These are phyloP conservation scores for Beauveria varroae DNA, from an alignment of 2,329 filamentous ascomycete species.

Conservation along the genomic window DNA sequence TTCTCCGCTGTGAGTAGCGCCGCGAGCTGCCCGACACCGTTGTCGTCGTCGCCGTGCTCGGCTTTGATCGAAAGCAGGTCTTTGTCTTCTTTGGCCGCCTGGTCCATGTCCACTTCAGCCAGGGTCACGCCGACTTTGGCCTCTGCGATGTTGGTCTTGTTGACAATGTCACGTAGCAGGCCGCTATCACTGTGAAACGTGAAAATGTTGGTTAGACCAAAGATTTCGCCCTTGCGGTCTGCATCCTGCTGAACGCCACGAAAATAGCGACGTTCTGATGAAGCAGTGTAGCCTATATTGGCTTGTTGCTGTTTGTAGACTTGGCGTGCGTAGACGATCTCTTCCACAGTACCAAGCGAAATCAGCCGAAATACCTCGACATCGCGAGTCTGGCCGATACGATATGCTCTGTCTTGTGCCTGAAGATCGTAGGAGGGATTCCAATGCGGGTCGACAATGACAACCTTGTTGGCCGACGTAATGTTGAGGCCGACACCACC, in stretches of 20 bases:
- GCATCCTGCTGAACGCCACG: slow-evolving; percentile 83
- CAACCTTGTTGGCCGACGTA: slow-evolving; percentile 94
- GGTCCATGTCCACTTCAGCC: slow-evolving; percentile 65
- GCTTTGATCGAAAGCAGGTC: slow-evolving; percentile 34
- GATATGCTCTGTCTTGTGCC: slow-evolving; percentile 91
- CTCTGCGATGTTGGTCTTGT: slow-evolving; percentile 96
- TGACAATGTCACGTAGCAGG: slow-evolving; percentile 88
- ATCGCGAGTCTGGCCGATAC: slow-evolving; percentile 86
- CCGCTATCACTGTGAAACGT: slow-evolving; percentile 72
- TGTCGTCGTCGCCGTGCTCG: slow-evolving; percentile 50
- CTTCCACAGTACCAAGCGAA: slow-evolving; percentile 86
- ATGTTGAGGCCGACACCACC: slow-evolving; percentile 95
- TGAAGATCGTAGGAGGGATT: slow-evolving; percentile 93
- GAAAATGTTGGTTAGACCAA: slow-evolving; percentile 82
- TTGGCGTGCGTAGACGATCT: slow-evolving; percentile 93
- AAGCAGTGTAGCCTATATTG: slow-evolving; percentile 93
- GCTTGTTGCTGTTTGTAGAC: slow-evolving; percentile 99
- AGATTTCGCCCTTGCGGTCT: slow-evolving; percentile 84
- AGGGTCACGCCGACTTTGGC: slow-evolving; percentile 77
- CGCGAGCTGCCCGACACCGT: slow-evolving; percentile 66
- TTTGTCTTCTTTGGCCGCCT: slow-evolving; percentile 48
- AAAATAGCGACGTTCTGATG: slow-evolving; percentile 88
- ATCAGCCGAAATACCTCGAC: slow-evolving; percentile 94
- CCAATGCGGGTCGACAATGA: slow-evolving; percentile 96
- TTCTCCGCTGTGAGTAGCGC: slow-evolving; percentile 40